Conservation (phyloP, 768 basidiomycete genomes). For the Kwoniella europaea region DNA sequence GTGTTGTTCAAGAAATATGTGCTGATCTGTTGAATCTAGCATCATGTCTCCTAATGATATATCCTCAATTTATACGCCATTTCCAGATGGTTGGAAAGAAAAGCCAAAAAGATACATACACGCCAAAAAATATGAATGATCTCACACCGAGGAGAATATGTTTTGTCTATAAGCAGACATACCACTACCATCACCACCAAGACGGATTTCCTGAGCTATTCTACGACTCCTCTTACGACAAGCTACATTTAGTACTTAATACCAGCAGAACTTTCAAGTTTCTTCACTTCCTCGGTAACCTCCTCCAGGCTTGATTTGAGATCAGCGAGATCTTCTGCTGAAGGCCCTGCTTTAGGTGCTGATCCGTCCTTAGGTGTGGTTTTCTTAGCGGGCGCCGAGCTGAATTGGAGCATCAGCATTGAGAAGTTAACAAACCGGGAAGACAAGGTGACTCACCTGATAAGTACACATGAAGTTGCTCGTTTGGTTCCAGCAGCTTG, state of each 20-base stretch:
- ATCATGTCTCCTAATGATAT: too few relatives aligned
- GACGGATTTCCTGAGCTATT: background rate
- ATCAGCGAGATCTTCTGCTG: constrained; percentile 68
- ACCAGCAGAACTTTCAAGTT: constrained; percentile 39
- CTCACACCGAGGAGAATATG: background rate
- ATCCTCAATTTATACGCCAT: too few relatives aligned
- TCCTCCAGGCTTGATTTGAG: constrained; percentile 86
- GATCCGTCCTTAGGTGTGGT: constrained; percentile 50
- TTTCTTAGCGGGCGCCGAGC: constrained; percentile 47
- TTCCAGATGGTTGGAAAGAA: background rate
- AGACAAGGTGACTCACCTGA: constrained; percentile 61
- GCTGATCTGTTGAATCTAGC: too few relatives aligned
- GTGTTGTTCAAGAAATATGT: too few relatives aligned
- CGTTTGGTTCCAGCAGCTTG: constrained; percentile 95
- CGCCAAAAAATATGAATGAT: constrained; percentile 1
- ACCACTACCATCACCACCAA: background rate
- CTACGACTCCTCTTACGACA: background rate
- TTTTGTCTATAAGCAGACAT: background rate
- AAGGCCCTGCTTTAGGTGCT: constrained; percentile 41
- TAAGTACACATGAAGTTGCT: constrained; percentile 96
- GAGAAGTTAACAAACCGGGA: background rate
- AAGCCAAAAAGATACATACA: constrained; percentile 18
- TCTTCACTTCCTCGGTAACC: constrained; percentile 79
- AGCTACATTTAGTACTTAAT: constrained; percentile 32
- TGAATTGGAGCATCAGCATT: constrained; percentile 7